Percentiles rank a stretch among this genome's conserved stretches.
These are phyloP conservation scores for Basidioascus undulatus DNA, from an alignment of 768 basidiomycete genomes.

Conservation along the genomic window DNA sequence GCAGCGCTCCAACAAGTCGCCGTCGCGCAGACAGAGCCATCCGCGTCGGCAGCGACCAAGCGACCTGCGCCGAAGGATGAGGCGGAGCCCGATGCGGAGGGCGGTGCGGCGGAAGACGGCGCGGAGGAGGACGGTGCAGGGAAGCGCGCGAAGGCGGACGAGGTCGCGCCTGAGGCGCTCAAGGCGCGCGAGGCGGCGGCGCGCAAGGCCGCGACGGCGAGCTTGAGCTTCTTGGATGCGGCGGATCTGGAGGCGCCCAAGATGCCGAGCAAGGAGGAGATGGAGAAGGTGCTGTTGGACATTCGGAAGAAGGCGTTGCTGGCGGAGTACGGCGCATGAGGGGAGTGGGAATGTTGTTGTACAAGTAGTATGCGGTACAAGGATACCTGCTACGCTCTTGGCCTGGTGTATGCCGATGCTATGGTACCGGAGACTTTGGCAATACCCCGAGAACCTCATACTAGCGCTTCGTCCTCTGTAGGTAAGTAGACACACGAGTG, in stretches of 20 bases:
- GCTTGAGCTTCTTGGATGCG: conserved; percentile 44
- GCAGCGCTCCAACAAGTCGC: too few species aligned
- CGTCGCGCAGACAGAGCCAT: too few species aligned
- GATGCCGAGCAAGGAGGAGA: conserved; percentile 48
- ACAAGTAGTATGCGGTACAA: not conserved
- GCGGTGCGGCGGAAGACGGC: conserved; percentile 22
- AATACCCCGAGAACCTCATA: too few species aligned
- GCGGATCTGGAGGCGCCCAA: conserved; percentile 50
- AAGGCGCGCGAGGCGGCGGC: conserved; percentile 20
- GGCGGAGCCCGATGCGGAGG: too few species aligned
- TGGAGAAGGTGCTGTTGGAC: conserved; percentile 49
- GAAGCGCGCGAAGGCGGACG: conserved; percentile 14
- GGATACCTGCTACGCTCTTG: too few species aligned
- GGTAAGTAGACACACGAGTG: too few species aligned
- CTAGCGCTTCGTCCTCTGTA: too few species aligned
- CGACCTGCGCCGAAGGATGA: too few species aligned
- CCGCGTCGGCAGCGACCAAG: too few species aligned
- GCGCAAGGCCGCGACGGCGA: conserved; percentile 4
- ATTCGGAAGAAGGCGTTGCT: conserved; percentile 59
- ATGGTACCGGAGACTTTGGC: too few species aligned
- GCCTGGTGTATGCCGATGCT: too few species aligned
- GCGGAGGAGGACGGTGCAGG: conserved; percentile 20
- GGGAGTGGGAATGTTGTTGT: not conserved
- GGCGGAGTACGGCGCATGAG: conserved; percentile 42
- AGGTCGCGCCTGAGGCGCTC: conserved; percentile 7